Evolutionary conservation across 768 basidiomycete species (phyloP).

Genomic region (Amanita inopinata): DNA sequence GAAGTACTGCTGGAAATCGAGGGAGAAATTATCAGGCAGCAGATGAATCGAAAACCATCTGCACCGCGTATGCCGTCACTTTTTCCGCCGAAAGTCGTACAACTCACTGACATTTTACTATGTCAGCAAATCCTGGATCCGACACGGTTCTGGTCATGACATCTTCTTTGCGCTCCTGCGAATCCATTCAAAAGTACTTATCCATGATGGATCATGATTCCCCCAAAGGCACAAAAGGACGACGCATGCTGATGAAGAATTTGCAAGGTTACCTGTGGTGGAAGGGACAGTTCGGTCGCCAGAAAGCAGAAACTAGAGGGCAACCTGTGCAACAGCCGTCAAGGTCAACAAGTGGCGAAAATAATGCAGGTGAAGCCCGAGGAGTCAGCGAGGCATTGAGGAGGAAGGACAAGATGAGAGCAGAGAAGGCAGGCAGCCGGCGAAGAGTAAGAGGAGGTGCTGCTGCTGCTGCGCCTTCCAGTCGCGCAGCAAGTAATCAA

Average conservation of each 20-base stretch:
- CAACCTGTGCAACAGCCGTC: not conserved
- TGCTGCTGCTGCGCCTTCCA: conserved; percentile 19
- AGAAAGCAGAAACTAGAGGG: conserved; percentile 18
- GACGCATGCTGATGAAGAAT: conserved; percentile 71
- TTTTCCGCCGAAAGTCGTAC: not conserved
- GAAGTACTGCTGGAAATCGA: conserved; percentile 90
- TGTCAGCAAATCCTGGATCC: conserved; percentile 36
- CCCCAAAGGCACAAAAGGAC: conserved; percentile 53
- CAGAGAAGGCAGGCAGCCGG: conserved; percentile 51
- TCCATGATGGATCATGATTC: conserved; percentile 49
- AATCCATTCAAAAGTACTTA: conserved; percentile 72
- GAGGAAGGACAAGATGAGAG: conserved; percentile 62
- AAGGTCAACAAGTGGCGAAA: conserved; percentile 15
- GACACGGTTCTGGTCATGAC: conserved; percentile 87
- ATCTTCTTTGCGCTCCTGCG: conserved; percentile 65
- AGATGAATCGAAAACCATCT: conserved; percentile 25
- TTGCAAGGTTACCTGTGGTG: conserved; percentile 70
- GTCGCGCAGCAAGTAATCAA: conserved; percentile 10
- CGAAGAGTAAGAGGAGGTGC: conserved; percentile 74
- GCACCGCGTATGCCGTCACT: conserved; percentile 15
- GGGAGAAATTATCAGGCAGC: conserved; percentile 64
- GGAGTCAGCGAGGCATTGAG: conserved; percentile 64
- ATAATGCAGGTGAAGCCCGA: conserved; percentile 20
- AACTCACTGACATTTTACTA: not conserved
- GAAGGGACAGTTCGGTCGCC: conserved; percentile 49